Percentiles rank a stretch among this genome's conserved stretches.
These are phyloP conservation scores for Starmera stellimalicola DNA, from an alignment of 1,139 yeast genomes.

Conservation along the genomic window DNA sequence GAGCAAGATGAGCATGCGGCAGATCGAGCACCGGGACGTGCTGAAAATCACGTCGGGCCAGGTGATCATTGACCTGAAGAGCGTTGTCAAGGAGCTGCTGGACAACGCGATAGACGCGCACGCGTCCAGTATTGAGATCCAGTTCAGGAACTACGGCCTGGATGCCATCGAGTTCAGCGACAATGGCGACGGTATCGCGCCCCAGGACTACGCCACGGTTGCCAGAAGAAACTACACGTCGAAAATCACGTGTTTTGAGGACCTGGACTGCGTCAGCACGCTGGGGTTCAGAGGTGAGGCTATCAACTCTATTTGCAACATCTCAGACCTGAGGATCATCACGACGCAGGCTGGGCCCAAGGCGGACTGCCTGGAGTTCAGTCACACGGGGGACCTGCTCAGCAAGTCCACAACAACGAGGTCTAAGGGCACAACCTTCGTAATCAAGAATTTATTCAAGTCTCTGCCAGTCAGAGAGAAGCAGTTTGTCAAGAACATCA, in stretches of 20 bases:
- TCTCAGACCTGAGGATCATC: conserved; percentile 41
- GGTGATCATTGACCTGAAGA: conserved; percentile 69
- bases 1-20: neutral
- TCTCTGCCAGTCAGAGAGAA: conserved; percentile 65
- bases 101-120: conserved; percentile 83
- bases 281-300: conserved; percentile 88
- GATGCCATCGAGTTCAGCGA: conserved; percentile 66
- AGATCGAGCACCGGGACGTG: conserved; percentile 25
- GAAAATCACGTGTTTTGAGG: conserved; percentile 52
- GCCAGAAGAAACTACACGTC: conserved; percentile 79
- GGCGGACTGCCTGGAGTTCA: conserved; percentile 46
- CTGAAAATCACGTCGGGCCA: conserved; percentile 86
- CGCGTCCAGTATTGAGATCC: conserved; percentile 56
- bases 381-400: conserved; percentile 40
- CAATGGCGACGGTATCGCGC: conserved; percentile 67
- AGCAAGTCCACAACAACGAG: conserved; percentile 37
- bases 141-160: conserved; percentile 63
- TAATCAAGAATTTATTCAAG: conserved; percentile 44
- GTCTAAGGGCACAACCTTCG: conserved; percentile 49
- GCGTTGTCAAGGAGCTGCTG: conserved; percentile 75
- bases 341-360: conserved; percentile 56
- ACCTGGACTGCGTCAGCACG: conserved; percentile 42
- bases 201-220: conserved; percentile 47
- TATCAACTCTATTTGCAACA: conserved; percentile 58
- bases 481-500: conserved; percentile 58